Percentiles rank a stretch among this genome's conserved stretches.
Conservation (phyloP, 352 stramenopile species). For the Globisporangium apiculatum region DNA sequence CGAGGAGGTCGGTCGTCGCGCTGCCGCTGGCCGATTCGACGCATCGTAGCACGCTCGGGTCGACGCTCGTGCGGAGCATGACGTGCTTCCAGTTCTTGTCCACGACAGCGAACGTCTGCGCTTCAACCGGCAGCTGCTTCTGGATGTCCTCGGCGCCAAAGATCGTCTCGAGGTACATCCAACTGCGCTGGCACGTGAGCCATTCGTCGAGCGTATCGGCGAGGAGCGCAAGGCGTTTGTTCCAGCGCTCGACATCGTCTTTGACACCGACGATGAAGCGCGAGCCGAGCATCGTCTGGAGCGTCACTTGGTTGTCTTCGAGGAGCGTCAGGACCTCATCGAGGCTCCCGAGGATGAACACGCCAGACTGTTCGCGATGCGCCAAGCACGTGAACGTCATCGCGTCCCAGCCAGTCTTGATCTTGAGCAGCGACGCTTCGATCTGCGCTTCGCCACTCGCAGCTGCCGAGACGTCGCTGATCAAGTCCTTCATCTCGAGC, state of each 20-base stretch:
- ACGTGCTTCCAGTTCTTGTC: constrained; percentile 84
- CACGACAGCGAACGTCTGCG: constrained; percentile 79
- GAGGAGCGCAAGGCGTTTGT: constrained; percentile 80
- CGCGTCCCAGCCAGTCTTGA: constrained; percentile 85
- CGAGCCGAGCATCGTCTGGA: constrained; percentile 92
- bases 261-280: constrained; percentile 90
- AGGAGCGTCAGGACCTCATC: constrained; percentile 88
- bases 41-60: constrained; percentile 71
- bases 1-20: constrained; percentile 37
- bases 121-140: constrained; percentile 80
- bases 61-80: constrained; percentile 72
- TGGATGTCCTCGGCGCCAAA: constrained; percentile 87
- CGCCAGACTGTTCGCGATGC: constrained; percentile 79
- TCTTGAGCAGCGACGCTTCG: constrained; percentile 84
- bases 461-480: constrained; percentile 78
- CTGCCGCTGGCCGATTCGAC: constrained; percentile 46
- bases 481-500: constrained; percentile 83
- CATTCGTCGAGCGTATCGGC: constrained; percentile 82
- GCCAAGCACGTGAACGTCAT: constrained; percentile 80
- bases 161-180: constrained; percentile 89
- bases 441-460: constrained; percentile 88
- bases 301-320: constrained; percentile 89
- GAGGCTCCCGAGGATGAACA: constrained; percentile 88
- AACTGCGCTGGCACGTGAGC: constrained; percentile 78
- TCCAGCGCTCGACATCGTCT: constrained; percentile 87